Base-by-base conservation (phyloP, 176 grass and related monocot species). In the Rhipidocladum racemiflorum region DNA sequence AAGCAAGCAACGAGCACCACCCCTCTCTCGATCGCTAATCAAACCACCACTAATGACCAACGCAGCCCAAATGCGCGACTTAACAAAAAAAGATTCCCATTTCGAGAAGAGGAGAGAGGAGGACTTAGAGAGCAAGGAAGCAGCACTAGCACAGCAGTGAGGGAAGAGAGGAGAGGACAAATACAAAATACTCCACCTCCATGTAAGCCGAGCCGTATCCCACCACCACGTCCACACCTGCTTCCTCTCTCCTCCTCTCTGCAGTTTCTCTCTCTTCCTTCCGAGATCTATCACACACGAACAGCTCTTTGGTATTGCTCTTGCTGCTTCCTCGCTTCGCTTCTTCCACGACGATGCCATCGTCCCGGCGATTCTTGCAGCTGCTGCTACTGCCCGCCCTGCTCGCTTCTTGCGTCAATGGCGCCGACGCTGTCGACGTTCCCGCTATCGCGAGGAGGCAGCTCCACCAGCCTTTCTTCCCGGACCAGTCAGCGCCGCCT, bases 381-480 rank as follows among this genome's bases (percentile, higher is more conserved):
- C 60, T 56, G 77, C 57, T 87, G 28, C 51, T 88, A 12, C 35
- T 86, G 12, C 49, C 83, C 30, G 59, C 70, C 85, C 36, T 94
- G 83, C 77, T 94, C 50, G 67, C 36, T 45, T 70, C 72, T 80
- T 71, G 55, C 76, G 42, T 63, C 77, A 40, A 79, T 75, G 76
- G 6, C 78, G 76, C 24, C 76, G 59, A 73, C 63, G 70, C 12
- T 2, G 3, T 42, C 24, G 60, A 44, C 48, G 45, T 24, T 5
- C 71, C 21, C 44, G 71, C n/a, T 43, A 51, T 76, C 2, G 74
- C 87, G 2, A 77, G 90, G 75, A 79, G 83, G 81, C 83, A 82
- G 36, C 83, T 90, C 27, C 88, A 92, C 67, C 72, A 89, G 48
- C 90, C 92, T 4, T 95, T 99, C 89, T 83, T 90, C 17, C 93